Evolutionary conservation across 169 alveolate species (phyloP).

Genomic region (Eimeria praecox): DNA sequence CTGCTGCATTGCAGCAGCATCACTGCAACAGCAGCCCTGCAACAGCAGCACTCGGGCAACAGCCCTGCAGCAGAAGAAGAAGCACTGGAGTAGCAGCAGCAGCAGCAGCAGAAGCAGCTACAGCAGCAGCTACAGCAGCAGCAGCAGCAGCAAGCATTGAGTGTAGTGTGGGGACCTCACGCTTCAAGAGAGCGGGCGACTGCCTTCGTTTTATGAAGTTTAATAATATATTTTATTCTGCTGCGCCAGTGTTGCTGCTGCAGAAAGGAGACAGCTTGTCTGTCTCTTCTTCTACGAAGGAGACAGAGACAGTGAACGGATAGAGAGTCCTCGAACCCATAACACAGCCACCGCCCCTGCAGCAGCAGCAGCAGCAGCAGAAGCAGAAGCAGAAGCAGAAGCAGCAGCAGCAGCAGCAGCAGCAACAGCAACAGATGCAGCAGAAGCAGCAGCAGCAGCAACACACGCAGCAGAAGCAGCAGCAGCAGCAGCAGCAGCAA

Average conservation of each 20-base stretch:
- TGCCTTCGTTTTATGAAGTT: not conserved
- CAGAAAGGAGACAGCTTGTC: not conserved
- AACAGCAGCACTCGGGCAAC: too few relatives aligned
- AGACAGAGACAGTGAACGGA: not conserved
- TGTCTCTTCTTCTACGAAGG: not conserved
- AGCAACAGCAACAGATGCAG: not conserved
- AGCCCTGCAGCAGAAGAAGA: too few relatives aligned
- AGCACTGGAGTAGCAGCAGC: too few relatives aligned
- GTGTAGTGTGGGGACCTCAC: not conserved
- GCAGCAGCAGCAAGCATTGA: not conserved
- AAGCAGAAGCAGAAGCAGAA: not conserved
- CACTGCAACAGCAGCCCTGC: too few relatives aligned
- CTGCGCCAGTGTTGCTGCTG: not conserved
- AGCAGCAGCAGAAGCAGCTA: not conserved
- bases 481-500: too few relatives aligned
- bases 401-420: not conserved
- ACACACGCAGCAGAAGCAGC: too few relatives aligned
- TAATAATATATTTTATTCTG: not conserved
- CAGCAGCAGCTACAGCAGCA: not conserved
- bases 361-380: conserved; percentile 31
- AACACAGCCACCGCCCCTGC: conserved; percentile 26
- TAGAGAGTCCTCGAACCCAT: not conserved
- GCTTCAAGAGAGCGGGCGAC: not conserved
- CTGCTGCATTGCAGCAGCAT: too few relatives aligned
- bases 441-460: too few relatives aligned